phyloP scores from a whole-genome alignment of 1,284 basidiomycete genomes.

The Baeospora myosura region DNA sequence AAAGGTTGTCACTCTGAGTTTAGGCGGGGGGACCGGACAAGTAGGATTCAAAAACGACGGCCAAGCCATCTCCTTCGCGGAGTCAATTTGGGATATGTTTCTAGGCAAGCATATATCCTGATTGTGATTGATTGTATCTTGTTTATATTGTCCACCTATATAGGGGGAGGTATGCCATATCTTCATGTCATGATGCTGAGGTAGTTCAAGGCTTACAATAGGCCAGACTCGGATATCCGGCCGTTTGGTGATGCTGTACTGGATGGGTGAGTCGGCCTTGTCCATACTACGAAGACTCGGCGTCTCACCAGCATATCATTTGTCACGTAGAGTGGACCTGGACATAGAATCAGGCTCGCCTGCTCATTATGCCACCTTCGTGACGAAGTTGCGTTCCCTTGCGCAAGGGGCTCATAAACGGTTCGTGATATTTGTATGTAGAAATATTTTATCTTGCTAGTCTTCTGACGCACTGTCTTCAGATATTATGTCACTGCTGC shows the following conservation, averaged over 20 bases:
- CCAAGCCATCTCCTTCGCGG: constrained; percentile 44
- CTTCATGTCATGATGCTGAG: too few species aligned
- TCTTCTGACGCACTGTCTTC: not conserved
- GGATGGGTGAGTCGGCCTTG: constrained; percentile 43
- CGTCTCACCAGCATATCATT: not conserved
- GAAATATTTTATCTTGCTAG: too few species aligned
- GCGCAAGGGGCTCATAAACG: constrained; percentile 41
- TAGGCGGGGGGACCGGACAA: constrained; percentile 55
- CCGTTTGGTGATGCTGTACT: constrained; percentile 59
- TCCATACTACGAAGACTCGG: too few species aligned
- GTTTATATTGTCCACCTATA: too few species aligned
- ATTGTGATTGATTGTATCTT: not conserved
- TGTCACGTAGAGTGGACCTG: constrained; percentile 43
- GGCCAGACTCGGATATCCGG: constrained; percentile 23
- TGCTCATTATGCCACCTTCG: constrained; percentile 33
- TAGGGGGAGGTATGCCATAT: too few species aligned
- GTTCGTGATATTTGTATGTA: constrained; percentile 23
- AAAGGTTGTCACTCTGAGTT: constrained; percentile 57
- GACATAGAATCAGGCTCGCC: constrained; percentile 55
- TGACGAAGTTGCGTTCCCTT: constrained; percentile 42
- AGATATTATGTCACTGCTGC: constrained; percentile 60
- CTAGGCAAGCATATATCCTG: constrained; percentile 48
- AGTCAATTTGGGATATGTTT: constrained; percentile 61
- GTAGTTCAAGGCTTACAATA: too few species aligned
- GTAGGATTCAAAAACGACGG: constrained; percentile 45